phyloP scores from a whole-genome alignment of 2,329 filamentous ascomycete genomes.

The Alternaria metachromatica region DNA sequence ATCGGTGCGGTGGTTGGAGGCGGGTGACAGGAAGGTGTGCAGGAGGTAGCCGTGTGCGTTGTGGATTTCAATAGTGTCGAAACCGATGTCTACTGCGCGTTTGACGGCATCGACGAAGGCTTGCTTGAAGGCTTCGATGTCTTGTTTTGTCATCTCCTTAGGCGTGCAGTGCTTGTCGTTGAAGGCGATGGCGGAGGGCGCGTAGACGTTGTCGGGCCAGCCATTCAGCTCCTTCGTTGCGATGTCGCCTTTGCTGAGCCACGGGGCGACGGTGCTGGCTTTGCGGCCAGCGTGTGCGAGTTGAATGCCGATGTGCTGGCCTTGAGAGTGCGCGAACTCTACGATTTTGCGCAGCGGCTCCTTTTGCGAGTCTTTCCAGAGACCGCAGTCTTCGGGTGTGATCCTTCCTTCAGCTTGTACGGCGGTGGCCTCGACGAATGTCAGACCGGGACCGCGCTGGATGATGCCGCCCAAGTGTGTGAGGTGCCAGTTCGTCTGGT shows the following conservation, averaged over 20 bases:
- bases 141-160: slow-evolving; percentile 69
- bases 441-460: slow-evolving; percentile 74
- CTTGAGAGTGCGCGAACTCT: slow-evolving; percentile 81
- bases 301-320: slow-evolving; percentile 79
- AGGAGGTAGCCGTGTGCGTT: slow-evolving; percentile 81
- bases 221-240: slow-evolving; percentile 64
- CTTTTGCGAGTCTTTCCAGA: slow-evolving; percentile 87
- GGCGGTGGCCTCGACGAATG: slow-evolving; percentile 79
- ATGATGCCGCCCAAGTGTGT: slow-evolving; percentile 83
- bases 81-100: slow-evolving; percentile 63
- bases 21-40: slow-evolving; percentile 72
- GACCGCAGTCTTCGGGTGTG: slow-evolving; percentile 76
- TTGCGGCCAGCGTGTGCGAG: slow-evolving; percentile 79
- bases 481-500: slow-evolving; percentile 81
- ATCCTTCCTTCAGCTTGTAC: slow-evolving; percentile 81
- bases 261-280: slow-evolving; percentile 66
- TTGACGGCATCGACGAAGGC: slow-evolving; percentile 69
- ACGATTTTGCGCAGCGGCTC: slow-evolving; percentile 72
- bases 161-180: slow-evolving; percentile 67
- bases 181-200: slow-evolving; percentile 67
- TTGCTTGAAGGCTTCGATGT: slow-evolving; percentile 71
- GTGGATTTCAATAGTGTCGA: slow-evolving; percentile 83
- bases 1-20: slow-evolving; percentile 72
- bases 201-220: slow-evolving; percentile 62
- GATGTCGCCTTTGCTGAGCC: slow-evolving; percentile 64